These are phyloP conservation scores for Ceratobasidium sp. DNA, from an alignment of 1,284 basidiomycete genomes.

Conservation along the genomic window DNA sequence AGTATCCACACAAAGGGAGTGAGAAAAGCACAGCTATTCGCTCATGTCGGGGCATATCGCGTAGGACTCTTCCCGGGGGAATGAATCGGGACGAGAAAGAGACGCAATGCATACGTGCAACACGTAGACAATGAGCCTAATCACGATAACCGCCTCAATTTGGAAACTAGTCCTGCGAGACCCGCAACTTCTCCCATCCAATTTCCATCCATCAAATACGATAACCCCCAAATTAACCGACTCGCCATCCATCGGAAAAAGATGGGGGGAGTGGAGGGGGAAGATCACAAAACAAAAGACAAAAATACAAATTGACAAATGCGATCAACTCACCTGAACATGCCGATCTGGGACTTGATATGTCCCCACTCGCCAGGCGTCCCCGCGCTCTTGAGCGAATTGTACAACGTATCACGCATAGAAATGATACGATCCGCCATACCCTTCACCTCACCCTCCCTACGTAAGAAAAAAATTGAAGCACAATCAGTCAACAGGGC, in stretches of 20 bases:
- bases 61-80: too few species aligned
- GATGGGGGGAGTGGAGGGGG: not conserved
- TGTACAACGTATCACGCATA: constrained; percentile 87
- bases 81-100: too few species aligned
- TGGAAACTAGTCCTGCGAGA: too few species aligned
- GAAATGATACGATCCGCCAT: constrained; percentile 94
- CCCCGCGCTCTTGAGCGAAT: constrained; percentile 72
- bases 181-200: too few species aligned
- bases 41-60: too few species aligned
- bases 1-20: not conserved
- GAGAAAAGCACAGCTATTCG: not conserved
- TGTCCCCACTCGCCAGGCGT: constrained; percentile 96
- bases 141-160: too few species aligned
- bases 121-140: too few species aligned
- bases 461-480: constrained; percentile 61
- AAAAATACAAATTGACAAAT: too few species aligned
- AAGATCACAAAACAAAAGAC: too few species aligned
- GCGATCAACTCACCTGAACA: constrained; percentile 87
- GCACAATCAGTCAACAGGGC: not conserved
- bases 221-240: too few species aligned
- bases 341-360: constrained; percentile 90
- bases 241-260: not conserved
- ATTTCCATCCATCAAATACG: too few species aligned
- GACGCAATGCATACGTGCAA: too few species aligned
- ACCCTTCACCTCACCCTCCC: constrained; percentile 90